Evolutionary conservation across 768 basidiomycete genomes (phyloP).

Genomic region (Tylopilus rubrobrunneus): DNA sequence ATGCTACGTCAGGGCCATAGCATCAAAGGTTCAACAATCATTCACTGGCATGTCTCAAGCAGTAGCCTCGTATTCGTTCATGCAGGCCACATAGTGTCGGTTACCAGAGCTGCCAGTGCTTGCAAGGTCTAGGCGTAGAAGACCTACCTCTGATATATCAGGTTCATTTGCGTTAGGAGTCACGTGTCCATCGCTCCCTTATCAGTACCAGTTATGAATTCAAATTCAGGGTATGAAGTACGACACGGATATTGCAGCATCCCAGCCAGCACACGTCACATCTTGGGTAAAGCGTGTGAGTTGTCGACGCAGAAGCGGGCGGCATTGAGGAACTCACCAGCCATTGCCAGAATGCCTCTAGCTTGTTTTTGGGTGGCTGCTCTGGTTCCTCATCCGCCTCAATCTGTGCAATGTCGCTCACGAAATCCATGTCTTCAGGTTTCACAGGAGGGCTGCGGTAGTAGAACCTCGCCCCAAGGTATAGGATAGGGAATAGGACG

Average conservation of each 20-base stretch:
- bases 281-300: constrained; percentile 15
- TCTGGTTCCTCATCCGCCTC: constrained; percentile 71
- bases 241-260: neutral
- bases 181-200: neutral
- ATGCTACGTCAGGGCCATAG: too few species aligned
- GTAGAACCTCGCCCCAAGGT: constrained; percentile 53
- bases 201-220: neutral
- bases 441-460: constrained; percentile 20
- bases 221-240: neutral
- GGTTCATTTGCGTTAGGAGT: too few species aligned
- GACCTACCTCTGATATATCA: too few species aligned
- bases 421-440: constrained; percentile 80
- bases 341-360: constrained; percentile 76
- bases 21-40: too few species aligned
- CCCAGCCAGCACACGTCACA: constrained; percentile 9
- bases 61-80: too few species aligned
- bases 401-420: constrained; percentile 63
- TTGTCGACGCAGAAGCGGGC: neutral
- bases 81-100: too few species aligned
- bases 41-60: too few species aligned
- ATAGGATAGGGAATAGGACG: constrained; percentile 72
- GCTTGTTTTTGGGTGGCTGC: constrained; percentile 60
- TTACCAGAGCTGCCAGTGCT: too few species aligned
- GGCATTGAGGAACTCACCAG: constrained; percentile 47
- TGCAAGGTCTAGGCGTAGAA: too few species aligned